Percentiles rank a stretch among this genome's conserved stretches.
Conservation (phyloP, 306 rosid genomes). For the Canavalia gladiata region DNA sequence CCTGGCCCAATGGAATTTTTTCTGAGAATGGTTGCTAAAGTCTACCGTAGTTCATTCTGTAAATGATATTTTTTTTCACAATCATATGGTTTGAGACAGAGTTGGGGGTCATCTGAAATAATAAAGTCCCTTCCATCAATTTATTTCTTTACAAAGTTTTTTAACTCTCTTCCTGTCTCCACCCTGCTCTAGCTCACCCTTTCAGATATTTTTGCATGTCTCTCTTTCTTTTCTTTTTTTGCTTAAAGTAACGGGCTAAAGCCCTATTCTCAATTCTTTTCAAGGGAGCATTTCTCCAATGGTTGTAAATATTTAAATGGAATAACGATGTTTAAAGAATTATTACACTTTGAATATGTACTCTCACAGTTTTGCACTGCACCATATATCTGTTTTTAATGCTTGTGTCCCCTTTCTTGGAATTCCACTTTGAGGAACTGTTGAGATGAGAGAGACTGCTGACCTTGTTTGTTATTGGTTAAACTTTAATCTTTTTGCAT, state of each 20-base stretch:
- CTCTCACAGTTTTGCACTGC: background rate
- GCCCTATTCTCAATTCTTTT: background rate
- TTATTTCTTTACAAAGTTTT: background rate
- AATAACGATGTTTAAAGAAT: background rate
- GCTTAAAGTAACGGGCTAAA: no score
- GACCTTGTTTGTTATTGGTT: conserved; percentile 21
- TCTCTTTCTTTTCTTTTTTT: no score
- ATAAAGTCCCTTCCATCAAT: background rate
- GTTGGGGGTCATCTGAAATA: background rate
- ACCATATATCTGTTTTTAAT: background rate
- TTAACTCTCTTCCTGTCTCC: background rate
- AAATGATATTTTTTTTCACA: background rate
- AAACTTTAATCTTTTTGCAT: conserved; percentile 15
- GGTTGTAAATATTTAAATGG: conserved; percentile 7
- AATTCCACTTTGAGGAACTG: background rate
- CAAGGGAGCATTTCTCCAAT: background rate
- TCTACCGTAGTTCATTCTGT: conserved; percentile 5
- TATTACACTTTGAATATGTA: conserved; percentile 2
- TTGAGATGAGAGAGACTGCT: background rate
- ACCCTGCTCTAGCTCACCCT: background rate
- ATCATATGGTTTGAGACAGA: background rate
- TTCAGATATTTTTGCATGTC: background rate
- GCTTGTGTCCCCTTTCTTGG: conserved; percentile 18
- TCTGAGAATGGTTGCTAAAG: conserved; percentile 32
- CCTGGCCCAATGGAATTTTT: background rate